Evolutionary conservation across 2,329 filamentous ascomycete genomes (phyloP).

Genomic region (Stemphylium vesicarium): DNA sequence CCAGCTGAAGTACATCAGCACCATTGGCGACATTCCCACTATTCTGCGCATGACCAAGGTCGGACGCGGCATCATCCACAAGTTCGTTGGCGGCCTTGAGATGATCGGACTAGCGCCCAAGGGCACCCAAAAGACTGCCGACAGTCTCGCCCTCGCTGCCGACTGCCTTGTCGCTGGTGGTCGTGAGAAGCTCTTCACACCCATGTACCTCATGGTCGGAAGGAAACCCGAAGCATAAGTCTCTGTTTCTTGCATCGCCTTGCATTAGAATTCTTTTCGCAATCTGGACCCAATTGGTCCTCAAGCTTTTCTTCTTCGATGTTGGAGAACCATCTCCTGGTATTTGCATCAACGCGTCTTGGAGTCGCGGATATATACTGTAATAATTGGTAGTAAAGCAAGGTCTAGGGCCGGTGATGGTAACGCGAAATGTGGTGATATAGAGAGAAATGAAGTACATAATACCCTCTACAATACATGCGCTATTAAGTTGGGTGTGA

Average conservation of each 20-base stretch:
- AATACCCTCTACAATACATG: neutral
- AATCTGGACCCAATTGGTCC: slow-evolving; percentile 18
- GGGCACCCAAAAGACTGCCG: slow-evolving; percentile 93
- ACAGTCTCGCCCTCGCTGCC: slow-evolving; percentile 80
- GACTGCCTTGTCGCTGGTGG: slow-evolving; percentile 89
- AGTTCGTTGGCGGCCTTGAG: slow-evolving; percentile 78
- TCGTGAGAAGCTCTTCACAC: slow-evolving; percentile 90
- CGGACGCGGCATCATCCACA: slow-evolving; percentile 77
- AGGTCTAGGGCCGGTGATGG: slow-evolving; percentile 28
- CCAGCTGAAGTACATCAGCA: slow-evolving; percentile 81
- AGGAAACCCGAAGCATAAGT: slow-evolving; percentile 70
- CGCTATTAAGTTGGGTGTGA: too few relatives aligned
- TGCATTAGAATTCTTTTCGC: slow-evolving; percentile 29
- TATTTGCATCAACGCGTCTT: slow-evolving; percentile 24
- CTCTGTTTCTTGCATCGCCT: slow-evolving; percentile 15
- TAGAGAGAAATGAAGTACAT: slow-evolving; percentile 9
- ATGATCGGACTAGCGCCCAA: slow-evolving; percentile 74
- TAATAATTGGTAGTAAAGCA: slow-evolving; percentile 31
- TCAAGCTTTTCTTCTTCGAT: slow-evolving; percentile 22
- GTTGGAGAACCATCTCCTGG: slow-evolving; percentile 16
- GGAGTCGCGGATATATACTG: slow-evolving; percentile 32
- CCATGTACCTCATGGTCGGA: slow-evolving; percentile 97
- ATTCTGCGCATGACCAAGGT: slow-evolving; percentile 88
- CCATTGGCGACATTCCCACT: slow-evolving; percentile 79
- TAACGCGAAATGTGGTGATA: slow-evolving; percentile 23